These are phyloP conservation scores for Colletotrichum camelliae DNA, from an alignment of 2,329 filamentous ascomycete genomes.

Conservation along the genomic window DNA sequence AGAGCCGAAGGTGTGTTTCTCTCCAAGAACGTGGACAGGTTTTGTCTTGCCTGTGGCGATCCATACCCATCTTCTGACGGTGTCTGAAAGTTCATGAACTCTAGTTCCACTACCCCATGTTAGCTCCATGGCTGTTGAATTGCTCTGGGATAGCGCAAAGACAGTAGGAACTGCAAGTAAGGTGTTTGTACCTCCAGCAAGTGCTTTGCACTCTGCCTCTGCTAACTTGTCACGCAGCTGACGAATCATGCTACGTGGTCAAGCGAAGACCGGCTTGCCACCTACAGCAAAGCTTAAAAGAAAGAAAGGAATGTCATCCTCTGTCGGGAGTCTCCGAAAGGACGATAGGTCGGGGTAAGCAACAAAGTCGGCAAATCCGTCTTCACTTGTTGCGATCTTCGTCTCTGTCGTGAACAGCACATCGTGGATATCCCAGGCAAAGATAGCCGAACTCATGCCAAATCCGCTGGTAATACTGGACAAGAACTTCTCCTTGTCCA, in stretches of 20 bases:
- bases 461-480: slow-evolving; percentile 77
- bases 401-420: slow-evolving; percentile 68
- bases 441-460: slow-evolving; percentile 57
- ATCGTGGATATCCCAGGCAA: slow-evolving; percentile 87
- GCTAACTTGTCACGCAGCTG: slow-evolving; percentile 65
- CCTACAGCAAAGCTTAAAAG: slow-evolving; percentile 76
- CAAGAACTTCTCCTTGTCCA: slow-evolving; percentile 84
- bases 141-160: neutral
- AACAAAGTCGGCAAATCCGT: slow-evolving; percentile 41
- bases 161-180: accelerated
- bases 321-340: slow-evolving; percentile 81
- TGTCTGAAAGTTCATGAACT: neutral
- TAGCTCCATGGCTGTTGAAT: neutral
- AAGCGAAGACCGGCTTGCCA: slow-evolving; percentile 72
- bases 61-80: neutral
- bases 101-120: neutral
- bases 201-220: slow-evolving; percentile 68
- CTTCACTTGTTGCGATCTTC: neutral
- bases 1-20: neutral
- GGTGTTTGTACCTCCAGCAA: slow-evolving; percentile 33
- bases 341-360: slow-evolving; percentile 74
- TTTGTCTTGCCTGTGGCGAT: neutral
- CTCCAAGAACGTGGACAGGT: neutral
- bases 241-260: slow-evolving; percentile 71
- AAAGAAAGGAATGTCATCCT: slow-evolving; percentile 78